Evolutionary conservation across 202 grass and related monocot species (phyloP).

Genomic region (Zoysia matrella): DNA sequence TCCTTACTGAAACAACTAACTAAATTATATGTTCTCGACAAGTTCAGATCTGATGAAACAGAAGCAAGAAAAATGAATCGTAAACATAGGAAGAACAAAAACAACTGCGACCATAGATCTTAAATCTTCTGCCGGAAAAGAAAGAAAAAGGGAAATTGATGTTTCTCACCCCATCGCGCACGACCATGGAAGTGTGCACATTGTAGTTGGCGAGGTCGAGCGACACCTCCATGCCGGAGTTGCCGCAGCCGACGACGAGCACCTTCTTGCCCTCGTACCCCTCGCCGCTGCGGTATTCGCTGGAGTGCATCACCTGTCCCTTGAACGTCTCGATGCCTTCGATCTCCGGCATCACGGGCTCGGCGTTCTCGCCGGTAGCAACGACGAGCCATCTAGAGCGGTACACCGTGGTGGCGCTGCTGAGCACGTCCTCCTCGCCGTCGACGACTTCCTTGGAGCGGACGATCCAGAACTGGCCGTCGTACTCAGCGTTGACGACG

Average conservation of each 20-base stretch:
- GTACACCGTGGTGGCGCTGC: not conserved
- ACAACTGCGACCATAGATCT: constrained; percentile 26
- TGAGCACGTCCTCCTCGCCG: constrained; percentile 8
- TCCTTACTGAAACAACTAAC: no score
- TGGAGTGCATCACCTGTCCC: constrained; percentile 71
- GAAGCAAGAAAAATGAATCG: no score
- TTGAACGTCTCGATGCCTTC: constrained; percentile 22
- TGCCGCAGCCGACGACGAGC: constrained; percentile 63
- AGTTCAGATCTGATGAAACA: no score
- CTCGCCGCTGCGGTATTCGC: constrained; percentile 69
- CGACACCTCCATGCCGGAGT: no score
- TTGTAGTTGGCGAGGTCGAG: no score
- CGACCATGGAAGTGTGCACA: constrained; percentile 11
- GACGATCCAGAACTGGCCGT: constrained; percentile 69
- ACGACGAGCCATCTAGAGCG: no score
- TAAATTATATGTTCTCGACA: no score
- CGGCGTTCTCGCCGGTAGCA: no score
- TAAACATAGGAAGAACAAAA: no score
- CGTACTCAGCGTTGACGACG: constrained; percentile 68
- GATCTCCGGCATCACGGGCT: no score
- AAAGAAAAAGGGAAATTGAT: constrained; percentile 37
- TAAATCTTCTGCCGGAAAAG: constrained; percentile 57
- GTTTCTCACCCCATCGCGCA: constrained; percentile 68
- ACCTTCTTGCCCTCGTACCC: constrained; percentile 57
- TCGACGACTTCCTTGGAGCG: constrained; percentile 34